Base-by-base conservation (phyloP, 495 filamentous ascomycete species). In the Sordaria brevicollis region DNA sequence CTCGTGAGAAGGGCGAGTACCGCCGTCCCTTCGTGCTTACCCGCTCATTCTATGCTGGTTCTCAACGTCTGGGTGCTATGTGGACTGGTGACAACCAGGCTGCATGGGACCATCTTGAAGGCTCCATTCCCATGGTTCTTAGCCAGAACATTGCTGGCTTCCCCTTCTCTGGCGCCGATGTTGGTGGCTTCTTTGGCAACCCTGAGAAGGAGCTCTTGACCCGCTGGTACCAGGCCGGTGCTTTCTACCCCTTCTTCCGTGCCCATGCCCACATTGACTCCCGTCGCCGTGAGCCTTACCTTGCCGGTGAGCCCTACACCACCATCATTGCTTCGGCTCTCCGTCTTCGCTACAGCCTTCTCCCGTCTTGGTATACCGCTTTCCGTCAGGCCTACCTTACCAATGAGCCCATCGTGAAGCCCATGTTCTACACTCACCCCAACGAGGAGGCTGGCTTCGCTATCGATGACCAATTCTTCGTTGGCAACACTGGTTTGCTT, bases 81-180 rank as follows among this genome's bases (percentile, higher is more conserved):
- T 98, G 95, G 95, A 99, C 95, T 25, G 95, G 95, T 68, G 95
- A 99, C 78, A 99, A 98, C 81, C 90, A 92, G 75, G 95, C 95
- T 6, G 88, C 85, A 33, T 99, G 95, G 95, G 87, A 88, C n/a
- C 93, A 98, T 77, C 88, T 99, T 35, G 88, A 87, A 25, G 90
- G 89, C 6, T 88, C 91, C 2, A 86, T 99, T 67, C 94, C 95
- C 25, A 98, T 99, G 95, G 83, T 97, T 65, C 84, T 99, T 62
- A 91, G 89, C 80, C 91, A 96, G 69, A 93, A 93, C 38, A 94
- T 99, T 75, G 87, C 92, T 0, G 95, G 95, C 6, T 97, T 92
- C 82, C 95, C 95, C 17, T 98, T 98, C 74, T 86, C 93, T 8
- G 96, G 95, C 37, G 94, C 95, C 25, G 95, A 99, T 78, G 95